phyloP scores from a whole-genome alignment of 352 stramenopile genomes.

The Aphanomyces invadans region DNA sequence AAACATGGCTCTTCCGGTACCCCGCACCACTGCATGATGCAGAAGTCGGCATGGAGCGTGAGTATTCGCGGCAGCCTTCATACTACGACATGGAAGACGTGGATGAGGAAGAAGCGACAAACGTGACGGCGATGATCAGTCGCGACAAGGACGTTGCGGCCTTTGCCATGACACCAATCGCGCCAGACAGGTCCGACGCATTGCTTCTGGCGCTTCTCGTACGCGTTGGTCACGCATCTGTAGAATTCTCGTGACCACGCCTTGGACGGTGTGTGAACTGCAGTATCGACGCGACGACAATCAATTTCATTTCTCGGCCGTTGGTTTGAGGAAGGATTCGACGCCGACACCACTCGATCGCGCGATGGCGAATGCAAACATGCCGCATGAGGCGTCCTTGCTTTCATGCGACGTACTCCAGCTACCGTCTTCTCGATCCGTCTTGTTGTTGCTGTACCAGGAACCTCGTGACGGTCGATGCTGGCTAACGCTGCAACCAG shows the following conservation, averaged over 20 bases:
- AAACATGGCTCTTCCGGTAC: conserved; percentile 21
- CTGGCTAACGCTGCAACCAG: not conserved
- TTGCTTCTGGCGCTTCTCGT: not conserved
- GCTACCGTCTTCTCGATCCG: not conserved
- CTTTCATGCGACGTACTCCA: conserved; percentile 6
- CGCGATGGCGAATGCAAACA: not conserved
- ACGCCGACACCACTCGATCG: not conserved
- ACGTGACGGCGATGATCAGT: not conserved
- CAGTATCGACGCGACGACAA: not conserved
- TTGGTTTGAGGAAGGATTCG: not conserved
- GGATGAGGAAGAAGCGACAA: not conserved
- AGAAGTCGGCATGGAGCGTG: not conserved
- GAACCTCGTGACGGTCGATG: conserved; percentile 1
- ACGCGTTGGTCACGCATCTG: not conserved
- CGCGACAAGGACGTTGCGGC: conserved; percentile 12
- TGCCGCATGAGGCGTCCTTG: not conserved
- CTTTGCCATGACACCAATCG: conserved; percentile 11
- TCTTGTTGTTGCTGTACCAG: conserved; percentile 10
- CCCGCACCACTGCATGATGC: conserved; percentile 1
- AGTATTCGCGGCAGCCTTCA: conserved; percentile 4
- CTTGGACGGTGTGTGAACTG: conserved; percentile 14
- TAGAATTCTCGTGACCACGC: conserved; percentile 18
- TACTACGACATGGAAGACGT: conserved; percentile 10
- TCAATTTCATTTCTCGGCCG: not conserved
- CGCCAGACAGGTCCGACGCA: not conserved